Percentiles rank a stretch among this genome's conserved stretches.
Evolutionary conservation across 2,329 filamentous ascomycete species (phyloP).

Genomic region (Ramularia endophylla): DNA sequence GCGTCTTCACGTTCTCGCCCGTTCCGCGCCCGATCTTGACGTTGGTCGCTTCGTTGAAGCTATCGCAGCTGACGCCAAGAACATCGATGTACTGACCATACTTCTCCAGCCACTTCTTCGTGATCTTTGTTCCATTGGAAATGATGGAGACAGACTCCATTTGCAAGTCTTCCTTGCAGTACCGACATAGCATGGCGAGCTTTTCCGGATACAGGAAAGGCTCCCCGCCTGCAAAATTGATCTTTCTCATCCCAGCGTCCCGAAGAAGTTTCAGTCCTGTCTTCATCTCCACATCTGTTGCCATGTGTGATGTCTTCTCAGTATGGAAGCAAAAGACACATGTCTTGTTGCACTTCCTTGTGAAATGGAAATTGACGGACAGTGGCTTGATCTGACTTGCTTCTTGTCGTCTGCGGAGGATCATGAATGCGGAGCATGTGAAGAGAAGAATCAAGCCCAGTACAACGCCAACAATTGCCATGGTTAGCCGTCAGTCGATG

Average conservation of each 20-base stretch:
- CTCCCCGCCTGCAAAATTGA: conserved; percentile 53
- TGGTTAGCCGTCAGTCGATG: background rate
- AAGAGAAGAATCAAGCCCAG: background rate
- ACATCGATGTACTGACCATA: conserved; percentile 47
- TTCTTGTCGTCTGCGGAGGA: background rate
- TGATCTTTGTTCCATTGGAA: conserved; percentile 48
- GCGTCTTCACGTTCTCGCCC: conserved; percentile 7
- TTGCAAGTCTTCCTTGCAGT: conserved; percentile 42
- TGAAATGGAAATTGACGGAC: conserved; percentile 45
- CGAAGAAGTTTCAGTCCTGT: conserved; percentile 42
- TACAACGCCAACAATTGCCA: background rate
- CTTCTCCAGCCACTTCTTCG: conserved; percentile 37
- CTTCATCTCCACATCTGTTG: conserved; percentile 36
- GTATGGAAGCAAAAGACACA: conserved; percentile 56
- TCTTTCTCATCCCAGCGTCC: conserved; percentile 49
- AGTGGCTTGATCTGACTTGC: conserved; percentile 22
- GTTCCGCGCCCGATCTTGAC: conserved; percentile 45
- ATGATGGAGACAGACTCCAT: conserved; percentile 51
- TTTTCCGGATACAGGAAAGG: conserved; percentile 47
- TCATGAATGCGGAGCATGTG: background rate
- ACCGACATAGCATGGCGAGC: conserved; percentile 41
- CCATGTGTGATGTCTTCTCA: conserved; percentile 43
- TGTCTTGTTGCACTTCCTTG: conserved; percentile 43
- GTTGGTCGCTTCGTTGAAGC: conserved; percentile 48
- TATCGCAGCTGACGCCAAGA: conserved; percentile 52